phyloP scores from a whole-genome alignment of 2,329 filamentous ascomycete species.

The Nothomitra cinnamomea region DNA sequence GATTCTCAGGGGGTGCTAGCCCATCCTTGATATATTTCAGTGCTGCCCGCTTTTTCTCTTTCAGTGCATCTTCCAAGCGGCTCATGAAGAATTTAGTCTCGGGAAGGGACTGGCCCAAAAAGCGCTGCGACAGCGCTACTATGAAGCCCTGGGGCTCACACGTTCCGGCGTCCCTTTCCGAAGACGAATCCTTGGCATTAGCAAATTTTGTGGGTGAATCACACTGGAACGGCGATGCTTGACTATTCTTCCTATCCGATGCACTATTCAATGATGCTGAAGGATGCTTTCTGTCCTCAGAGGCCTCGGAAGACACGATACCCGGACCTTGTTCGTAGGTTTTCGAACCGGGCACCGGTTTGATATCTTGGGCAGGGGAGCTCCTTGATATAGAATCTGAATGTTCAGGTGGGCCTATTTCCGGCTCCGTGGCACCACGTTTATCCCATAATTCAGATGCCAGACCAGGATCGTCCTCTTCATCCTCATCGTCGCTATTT shows the following conservation, averaged over 20 bases:
- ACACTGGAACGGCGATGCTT: slow-evolving; percentile 1
- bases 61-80: background rate
- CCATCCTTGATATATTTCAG: background rate
- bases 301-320: background rate
- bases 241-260: background rate
- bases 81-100: background rate
- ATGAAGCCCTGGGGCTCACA: background rate
- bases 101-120: background rate
- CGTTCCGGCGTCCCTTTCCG: background rate
- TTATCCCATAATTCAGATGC: background rate
- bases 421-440: background rate
- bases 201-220: background rate
- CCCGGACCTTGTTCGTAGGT: background rate
- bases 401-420: no score
- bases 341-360: background rate
- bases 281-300: background rate
- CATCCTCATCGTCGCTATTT: slow-evolving; percentile 4
- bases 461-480: slow-evolving; percentile 1
- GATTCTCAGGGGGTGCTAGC: background rate
- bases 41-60: background rate
- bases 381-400: background rate
- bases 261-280: background rate
- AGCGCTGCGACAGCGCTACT: no score
- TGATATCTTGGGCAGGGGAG: background rate
- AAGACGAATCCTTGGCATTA: background rate